Evolutionary conservation across 441 rosid genomes (phyloP), one percentile per base, ranked within the genome.

Genomic region (Rhodomyrtus psidioides): DNA sequence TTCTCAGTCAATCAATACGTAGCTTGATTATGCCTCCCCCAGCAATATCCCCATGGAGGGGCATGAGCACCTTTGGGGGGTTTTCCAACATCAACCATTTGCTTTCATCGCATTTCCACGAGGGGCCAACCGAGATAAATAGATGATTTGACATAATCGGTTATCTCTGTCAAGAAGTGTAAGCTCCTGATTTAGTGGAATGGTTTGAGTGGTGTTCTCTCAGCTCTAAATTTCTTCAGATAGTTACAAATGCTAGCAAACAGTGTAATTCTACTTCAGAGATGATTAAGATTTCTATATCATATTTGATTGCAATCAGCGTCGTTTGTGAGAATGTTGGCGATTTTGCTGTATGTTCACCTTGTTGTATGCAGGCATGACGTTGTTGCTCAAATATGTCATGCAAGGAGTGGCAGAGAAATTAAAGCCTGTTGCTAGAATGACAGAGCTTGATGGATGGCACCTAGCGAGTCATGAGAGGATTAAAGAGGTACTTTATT

Each of bases 391-490:
- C 99, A 94, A 89, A 91, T 98, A 82, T 90, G 87, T 89, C 85
- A 96, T 86, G 98, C 98, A 75, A 95, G 91, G 91, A 94, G 92
- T 98, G 62, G 98, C 99, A 21, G 94, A 92, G 91, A 96, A 89
- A 90, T 91, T 98, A 84, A 91, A 93, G 57, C 99, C 99, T 12
- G 91, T 89, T 54, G 95, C 99, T 83, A 95, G 93, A 90, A 94
- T 98, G 99, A 88, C 95, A 86, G 99, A 98, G 87, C 98, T 98
- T 89, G 97, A 92, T 81, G 99, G 99, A 34, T 99, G 98, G 60
- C 99, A 98, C 93, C 94, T 98, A 86, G 96, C 96, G 89, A 95
- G 98, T 90, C 99, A 95, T 62, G 99, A 96, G 93, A 93, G 96
- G 88, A 91, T 92, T 51, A 92, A 92, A 88, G 99, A 98, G 99